Evolutionary conservation across 441 rosid genomes (phyloP), one percentile per base, ranked within the genome.

Genomic region (Geranium incanum): DNA sequence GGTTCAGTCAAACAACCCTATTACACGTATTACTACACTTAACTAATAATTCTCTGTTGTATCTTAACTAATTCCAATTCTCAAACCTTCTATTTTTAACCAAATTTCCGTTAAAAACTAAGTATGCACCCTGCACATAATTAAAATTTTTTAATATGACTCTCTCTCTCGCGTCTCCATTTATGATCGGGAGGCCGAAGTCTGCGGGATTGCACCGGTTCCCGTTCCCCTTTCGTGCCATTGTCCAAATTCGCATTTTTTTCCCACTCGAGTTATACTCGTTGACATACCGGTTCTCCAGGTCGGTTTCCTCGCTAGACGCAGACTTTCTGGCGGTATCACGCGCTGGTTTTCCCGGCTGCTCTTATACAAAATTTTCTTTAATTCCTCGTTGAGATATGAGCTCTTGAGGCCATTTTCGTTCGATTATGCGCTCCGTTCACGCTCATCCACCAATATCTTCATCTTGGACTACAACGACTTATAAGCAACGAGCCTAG

Each of bases 401-500:
- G 85, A 83, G 68, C 74, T 78, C 48, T 64, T 16, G 5, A 72
- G 50, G 28, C 33, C 77, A 13, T 45, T 75, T 55, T 45, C 78
- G 43, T 73, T 3, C 72, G 41, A 69, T 12, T 72, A 66, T 68
- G 78, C 63, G 76, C 84, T 79, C 71, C 70, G 74, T 36, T 79
- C 80, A 67, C 82, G 75, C 57, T 86, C 90, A 28, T 84, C 86
- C 73, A 82, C 84, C 68, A 86, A 74, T 68, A 77, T 77, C 82
- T 83, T 84, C 76, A 86, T 87, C 77, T 84, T 85, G 78, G 72
- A 67, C 81, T 84, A 84, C 66, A 86, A 80, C 62, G 88, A 81
- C 77, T 88, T 84, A 71, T 11, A 38, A 36, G 57, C 36, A 13
- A 64, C 7, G 4, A n/a, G 12, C 28, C 18, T 16, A 8, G 36